These are phyloP conservation scores for Codiaeum variegatum DNA, from an alignment of 441 rosid genomes.

Conservation along the genomic window DNA sequence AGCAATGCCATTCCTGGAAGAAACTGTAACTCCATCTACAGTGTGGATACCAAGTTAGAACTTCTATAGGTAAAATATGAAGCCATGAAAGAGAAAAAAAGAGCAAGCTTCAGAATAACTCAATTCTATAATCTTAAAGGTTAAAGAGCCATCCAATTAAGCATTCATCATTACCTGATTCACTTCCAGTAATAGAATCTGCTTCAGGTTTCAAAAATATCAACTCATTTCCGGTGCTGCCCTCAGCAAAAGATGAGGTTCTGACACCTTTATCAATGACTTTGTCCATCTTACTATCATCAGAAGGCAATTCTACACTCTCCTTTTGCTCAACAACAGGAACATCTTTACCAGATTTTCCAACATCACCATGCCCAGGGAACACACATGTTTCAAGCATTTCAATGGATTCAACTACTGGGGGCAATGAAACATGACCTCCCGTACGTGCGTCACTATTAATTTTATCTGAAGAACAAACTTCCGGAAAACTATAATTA, in stretches of 20 bases:
- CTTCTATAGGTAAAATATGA: conserved; percentile 11
- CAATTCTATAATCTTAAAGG: conserved; percentile 5
- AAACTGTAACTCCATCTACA: conserved; percentile 24
- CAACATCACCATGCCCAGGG: conserved; percentile 21
- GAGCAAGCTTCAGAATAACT: conserved; percentile 15
- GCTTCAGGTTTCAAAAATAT: conserved; percentile 28
- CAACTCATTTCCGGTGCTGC: conserved; percentile 28
- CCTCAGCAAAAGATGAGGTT: conserved; percentile 26
- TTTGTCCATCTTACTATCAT: conserved; percentile 23
- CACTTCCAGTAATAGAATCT: conserved; percentile 30
- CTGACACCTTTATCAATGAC: conserved; percentile 25
- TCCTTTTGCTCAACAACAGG: conserved; percentile 24
- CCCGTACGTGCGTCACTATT: conserved; percentile 23
- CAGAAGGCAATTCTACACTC: conserved; percentile 32
- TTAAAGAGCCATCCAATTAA: conserved; percentile 14
- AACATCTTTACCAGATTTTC: conserved; percentile 14
- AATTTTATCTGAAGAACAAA: conserved; percentile 31
- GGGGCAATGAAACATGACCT: conserved; percentile 21
- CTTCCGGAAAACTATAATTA: conserved; percentile 13
- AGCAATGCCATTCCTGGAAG: conserved; percentile 20
- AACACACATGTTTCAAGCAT: conserved; percentile 18
- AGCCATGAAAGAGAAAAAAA: conserved; percentile 5
- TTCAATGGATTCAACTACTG: conserved; percentile 24
- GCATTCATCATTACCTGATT: conserved; percentile 39
- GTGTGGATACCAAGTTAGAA: conserved; percentile 22